A percentile compares a stretch with the other conserved stretches of the same genome.
Evolutionary conservation across 495 filamentous ascomycete genomes (phyloP).

Genomic region (Annulohypoxylon nitens): DNA sequence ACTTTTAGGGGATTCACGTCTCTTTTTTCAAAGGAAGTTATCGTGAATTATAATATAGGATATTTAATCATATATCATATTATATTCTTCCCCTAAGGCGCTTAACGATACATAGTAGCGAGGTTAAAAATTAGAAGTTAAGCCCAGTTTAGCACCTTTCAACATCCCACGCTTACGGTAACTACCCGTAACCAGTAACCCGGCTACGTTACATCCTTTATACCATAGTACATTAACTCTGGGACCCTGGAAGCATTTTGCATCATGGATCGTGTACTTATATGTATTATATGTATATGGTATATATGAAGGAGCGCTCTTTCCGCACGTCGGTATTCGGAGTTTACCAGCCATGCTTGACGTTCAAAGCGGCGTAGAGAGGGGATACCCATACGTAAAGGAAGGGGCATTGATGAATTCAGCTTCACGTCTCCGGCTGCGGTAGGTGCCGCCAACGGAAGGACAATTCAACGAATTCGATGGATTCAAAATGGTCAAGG

Average conservation of each 20-base stretch:
- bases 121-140: conserved; percentile 1
- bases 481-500: background rate
- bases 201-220: conserved; percentile 2
- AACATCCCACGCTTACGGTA: conserved; percentile 38
- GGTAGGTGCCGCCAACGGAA: conserved; percentile 33
- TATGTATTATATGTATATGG: conserved; percentile 14
- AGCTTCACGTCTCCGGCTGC: conserved; percentile 18
- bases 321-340: conserved; percentile 47
- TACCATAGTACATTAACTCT: conserved; percentile 9
- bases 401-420: conserved; percentile 15
- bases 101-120: background rate
- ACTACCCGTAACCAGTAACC: conserved; percentile 28
- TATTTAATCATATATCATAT: background rate
- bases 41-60: conserved; percentile 3
- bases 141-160: background rate
- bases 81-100: conserved; percentile 8
- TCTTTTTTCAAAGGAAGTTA: background rate
- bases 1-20: background rate
- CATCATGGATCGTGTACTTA: background rate
- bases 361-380: conserved; percentile 26
- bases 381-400: conserved; percentile 15
- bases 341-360: conserved; percentile 30
- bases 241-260: background rate
- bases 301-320: conserved; percentile 28
- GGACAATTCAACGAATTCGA: conserved; percentile 13